Evolutionary conservation across 2,329 filamentous ascomycete genomes (phyloP).

Genomic region (Zymoseptoria crescenta): DNA sequence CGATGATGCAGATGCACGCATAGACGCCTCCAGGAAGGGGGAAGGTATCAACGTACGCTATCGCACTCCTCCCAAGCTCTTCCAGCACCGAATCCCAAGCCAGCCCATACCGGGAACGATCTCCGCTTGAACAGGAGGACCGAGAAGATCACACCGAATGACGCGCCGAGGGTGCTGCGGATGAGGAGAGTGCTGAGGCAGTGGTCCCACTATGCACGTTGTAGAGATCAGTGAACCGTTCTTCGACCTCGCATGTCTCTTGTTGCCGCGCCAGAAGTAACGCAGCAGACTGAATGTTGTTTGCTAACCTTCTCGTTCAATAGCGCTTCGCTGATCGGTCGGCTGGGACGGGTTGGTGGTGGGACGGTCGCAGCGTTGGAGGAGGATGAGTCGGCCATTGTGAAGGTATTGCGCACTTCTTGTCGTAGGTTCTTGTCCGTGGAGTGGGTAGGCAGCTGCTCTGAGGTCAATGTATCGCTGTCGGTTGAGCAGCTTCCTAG

Average conservation of each 20-base stretch:
- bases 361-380: constrained; percentile 52
- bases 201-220: constrained; percentile 79
- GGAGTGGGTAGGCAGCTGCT: not conserved
- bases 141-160: constrained; percentile 97
- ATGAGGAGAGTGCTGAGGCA: constrained; percentile 96
- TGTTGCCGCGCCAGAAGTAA: not conserved
- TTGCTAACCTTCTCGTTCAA: constrained; percentile 90
- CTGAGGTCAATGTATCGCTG: not conserved
- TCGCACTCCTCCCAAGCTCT: constrained; percentile 99
- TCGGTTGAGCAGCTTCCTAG: not conserved
- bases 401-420: constrained; percentile 20
- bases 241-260: not conserved
- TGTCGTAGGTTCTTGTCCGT: not conserved
- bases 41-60: constrained; percentile 42
- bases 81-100: constrained; percentile 89
- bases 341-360: constrained; percentile 56
- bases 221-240: constrained; percentile 18
- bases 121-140: constrained; percentile 96
- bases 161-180: constrained; percentile 89
- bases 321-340: constrained; percentile 91
- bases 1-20: not conserved
- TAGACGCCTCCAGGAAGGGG: not conserved
- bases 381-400: constrained; percentile 50
- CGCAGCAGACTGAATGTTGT: not conserved
- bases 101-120: constrained; percentile 94